Evolutionary conservation across 2,329 filamentous ascomycete species (phyloP).

Genomic region (Aspergillus costaricaensis): DNA sequence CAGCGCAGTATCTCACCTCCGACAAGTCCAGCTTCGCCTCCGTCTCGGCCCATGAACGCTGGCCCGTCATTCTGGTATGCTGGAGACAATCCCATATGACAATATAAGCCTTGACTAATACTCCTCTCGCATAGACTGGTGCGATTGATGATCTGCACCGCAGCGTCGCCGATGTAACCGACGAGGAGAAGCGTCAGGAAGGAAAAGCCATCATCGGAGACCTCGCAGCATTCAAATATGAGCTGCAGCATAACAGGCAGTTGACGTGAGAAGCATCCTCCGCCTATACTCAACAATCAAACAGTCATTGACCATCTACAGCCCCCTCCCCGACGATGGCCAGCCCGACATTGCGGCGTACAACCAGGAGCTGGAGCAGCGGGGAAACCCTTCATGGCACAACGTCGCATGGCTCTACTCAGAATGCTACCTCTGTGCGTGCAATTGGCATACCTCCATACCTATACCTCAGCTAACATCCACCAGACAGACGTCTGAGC

Average conservation of each 20-base stretch:
- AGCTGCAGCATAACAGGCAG: conserved; percentile 83
- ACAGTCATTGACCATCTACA: conserved; percentile 36
- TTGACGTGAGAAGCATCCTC: conserved; percentile 62
- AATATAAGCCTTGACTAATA: conserved; percentile 1
- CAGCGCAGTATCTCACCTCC: conserved; percentile 75
- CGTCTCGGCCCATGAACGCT: conserved; percentile 79
- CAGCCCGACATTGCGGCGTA: conserved; percentile 74
- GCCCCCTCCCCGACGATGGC: conserved; percentile 75
- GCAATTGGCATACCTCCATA: background rate
- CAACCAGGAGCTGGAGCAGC: conserved; percentile 78
- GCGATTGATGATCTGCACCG: conserved; percentile 94
- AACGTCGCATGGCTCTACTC: conserved; percentile 83
- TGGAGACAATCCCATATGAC: accelerated
- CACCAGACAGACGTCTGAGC: conserved; percentile 68
- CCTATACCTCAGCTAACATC: conserved; percentile 23
- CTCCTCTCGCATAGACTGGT: conserved; percentile 64
- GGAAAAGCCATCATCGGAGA: conserved; percentile 83
- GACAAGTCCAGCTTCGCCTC: conserved; percentile 87
- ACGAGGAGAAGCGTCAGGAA: conserved; percentile 66
- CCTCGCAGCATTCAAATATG: conserved; percentile 85
- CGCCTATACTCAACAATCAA: background rate
- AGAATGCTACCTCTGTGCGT: conserved; percentile 82
- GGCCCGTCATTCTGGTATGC: conserved; percentile 87
- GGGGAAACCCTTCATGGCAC: conserved; percentile 78
- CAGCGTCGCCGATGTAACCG: conserved; percentile 50